A percentile compares a stretch with the other conserved stretches of the same genome.
Conservation (phyloP, 2,329 filamentous ascomycete genomes). For the Cadophora sp. region DNA sequence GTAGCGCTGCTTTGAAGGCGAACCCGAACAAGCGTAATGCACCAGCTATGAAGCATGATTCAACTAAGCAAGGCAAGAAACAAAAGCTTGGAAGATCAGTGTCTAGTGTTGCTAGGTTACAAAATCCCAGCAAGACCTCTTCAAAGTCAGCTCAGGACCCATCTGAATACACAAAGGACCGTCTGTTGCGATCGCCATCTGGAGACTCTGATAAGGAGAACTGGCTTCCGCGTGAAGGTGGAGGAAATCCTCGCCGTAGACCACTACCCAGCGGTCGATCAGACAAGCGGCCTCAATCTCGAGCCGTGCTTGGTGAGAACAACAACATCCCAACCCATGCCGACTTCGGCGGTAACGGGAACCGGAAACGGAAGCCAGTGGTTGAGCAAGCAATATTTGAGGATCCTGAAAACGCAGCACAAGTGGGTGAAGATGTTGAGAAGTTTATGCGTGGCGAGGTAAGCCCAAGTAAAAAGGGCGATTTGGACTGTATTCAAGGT, state of each 20-base stretch:
- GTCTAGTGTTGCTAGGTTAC: constrained; percentile 68
- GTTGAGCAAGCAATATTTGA: constrained; percentile 58
- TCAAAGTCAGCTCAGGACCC: constrained; percentile 36
- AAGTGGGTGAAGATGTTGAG: constrained; percentile 67
- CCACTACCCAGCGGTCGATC: constrained; percentile 41
- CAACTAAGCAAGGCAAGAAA: constrained; percentile 57
- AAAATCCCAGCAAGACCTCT: constrained; percentile 49
- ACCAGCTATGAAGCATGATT: constrained; percentile 44
- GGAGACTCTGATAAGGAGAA: constrained; percentile 96
- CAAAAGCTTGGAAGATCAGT: constrained; percentile 64
- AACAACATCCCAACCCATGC: constrained; percentile 37
- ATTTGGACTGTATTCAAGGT: constrained; percentile 90
- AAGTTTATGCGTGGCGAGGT: constrained; percentile 74
- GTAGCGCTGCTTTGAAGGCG: constrained; percentile 56
- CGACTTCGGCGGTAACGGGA: constrained; percentile 34
- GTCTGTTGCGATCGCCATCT: constrained; percentile 55
- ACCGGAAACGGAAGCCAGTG: constrained; percentile 35
- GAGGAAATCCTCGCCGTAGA: constrained; percentile 46
- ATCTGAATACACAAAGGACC: constrained; percentile 43
- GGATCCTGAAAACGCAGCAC: constrained; percentile 47
- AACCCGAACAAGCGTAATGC: constrained; percentile 72
- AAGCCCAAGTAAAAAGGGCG: constrained; percentile 75
- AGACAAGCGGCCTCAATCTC: constrained; percentile 30
- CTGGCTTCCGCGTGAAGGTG: constrained; percentile 67
- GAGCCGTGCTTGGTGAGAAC: constrained; percentile 40